These are phyloP conservation scores for Coemansia erecta DNA, from an alignment of 192 early-diverging fungal genomes.

Conservation along the genomic window DNA sequence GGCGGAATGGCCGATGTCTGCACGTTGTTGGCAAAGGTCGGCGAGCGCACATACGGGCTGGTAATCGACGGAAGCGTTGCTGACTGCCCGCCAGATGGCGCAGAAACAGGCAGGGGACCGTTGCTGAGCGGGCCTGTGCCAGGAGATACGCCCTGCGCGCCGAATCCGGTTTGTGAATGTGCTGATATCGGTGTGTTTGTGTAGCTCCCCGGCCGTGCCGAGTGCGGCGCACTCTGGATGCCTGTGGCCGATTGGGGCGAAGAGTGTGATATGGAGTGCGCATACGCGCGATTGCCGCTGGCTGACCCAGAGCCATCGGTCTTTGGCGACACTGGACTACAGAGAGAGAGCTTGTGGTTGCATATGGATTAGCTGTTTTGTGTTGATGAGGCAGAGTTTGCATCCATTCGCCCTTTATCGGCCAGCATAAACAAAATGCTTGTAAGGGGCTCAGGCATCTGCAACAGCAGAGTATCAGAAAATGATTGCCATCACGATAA, in stretches of 20 bases:
- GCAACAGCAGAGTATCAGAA: too few species aligned
- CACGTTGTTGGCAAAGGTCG: slow-evolving; percentile 25
- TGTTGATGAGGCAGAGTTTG: neutral
- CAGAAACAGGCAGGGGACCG: neutral
- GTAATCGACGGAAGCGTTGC: slow-evolving; percentile 27
- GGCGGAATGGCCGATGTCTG: slow-evolving; percentile 19
- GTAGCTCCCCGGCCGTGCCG: slow-evolving; percentile 37
- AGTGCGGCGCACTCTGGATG: slow-evolving; percentile 23
- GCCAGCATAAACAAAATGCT: too few species aligned
- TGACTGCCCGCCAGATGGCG: neutral
- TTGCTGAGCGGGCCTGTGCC: slow-evolving; percentile 7
- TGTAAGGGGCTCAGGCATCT: too few species aligned
- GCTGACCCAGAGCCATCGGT: slow-evolving; percentile 27
- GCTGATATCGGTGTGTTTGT: slow-evolving; percentile 21
- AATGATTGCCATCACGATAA: neutral
- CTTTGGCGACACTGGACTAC: slow-evolving; percentile 52
- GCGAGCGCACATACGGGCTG: slow-evolving; percentile 41
- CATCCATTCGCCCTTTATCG: too few species aligned
- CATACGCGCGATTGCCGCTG: slow-evolving; percentile 27
- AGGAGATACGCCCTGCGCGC: slow-evolving; percentile 16
- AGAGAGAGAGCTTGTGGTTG: neutral
- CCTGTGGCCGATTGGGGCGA: slow-evolving; percentile 25
- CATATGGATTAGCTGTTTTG: neutral
- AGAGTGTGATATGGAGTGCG: slow-evolving; percentile 34
- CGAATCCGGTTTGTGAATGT: slow-evolving; percentile 37